A percentile compares a stretch with the other conserved stretches of the same genome.
phyloP scores from a whole-genome alignment of 331 rosid species.

The Malus hybrid region DNA sequence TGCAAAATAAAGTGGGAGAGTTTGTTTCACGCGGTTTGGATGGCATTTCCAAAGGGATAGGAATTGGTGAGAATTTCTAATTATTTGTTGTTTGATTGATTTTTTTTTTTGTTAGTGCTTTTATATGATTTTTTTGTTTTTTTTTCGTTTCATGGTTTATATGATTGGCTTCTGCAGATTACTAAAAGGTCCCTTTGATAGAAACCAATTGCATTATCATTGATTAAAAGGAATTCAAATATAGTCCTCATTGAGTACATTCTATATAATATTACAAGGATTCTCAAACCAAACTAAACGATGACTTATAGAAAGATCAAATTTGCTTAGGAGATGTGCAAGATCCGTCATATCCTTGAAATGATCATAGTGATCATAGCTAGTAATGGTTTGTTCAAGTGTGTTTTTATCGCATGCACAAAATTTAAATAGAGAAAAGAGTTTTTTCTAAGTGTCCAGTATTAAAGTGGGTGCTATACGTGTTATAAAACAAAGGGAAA shows the following conservation, averaged over 20 bases:
- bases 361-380: neutral
- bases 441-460: neutral
- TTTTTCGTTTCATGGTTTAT: too few relatives aligned
- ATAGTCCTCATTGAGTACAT: neutral
- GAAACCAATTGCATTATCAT: conserved; percentile 7
- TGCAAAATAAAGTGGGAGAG: neutral
- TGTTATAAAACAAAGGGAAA: too few relatives aligned
- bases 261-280: too few relatives aligned
- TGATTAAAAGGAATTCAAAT: neutral
- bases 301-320: neutral
- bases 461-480: too few relatives aligned
- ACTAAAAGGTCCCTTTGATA: conserved; percentile 16
- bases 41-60: neutral
- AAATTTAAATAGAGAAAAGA: neutral
- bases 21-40: conserved; percentile 3
- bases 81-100: neutral
- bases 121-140: too few relatives aligned
- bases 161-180: conserved; percentile 1
- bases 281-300: neutral
- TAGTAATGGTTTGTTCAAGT: neutral
- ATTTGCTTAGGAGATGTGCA: neutral
- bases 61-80: neutral
- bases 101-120: neutral
- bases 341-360: neutral
- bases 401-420: neutral